Conservation (phyloP, 371 early-diverging fungal genomes). For the Syncephalastrum racemosum region DNA sequence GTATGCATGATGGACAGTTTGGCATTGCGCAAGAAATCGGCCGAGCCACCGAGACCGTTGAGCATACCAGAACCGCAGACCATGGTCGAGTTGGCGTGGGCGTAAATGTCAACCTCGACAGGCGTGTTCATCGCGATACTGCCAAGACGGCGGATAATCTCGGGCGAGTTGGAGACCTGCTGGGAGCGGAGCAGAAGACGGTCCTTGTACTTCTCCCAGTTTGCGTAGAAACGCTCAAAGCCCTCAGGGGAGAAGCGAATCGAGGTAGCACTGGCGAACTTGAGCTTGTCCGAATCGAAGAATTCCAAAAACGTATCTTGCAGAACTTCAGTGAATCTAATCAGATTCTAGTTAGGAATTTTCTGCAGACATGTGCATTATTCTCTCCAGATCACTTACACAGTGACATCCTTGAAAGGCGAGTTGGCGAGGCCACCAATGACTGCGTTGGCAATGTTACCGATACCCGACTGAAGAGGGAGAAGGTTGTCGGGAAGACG, state of each 20-base stretch:
- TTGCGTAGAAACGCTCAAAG: slow-evolving; percentile 49
- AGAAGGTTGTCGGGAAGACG: slow-evolving; percentile 48
- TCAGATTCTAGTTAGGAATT: neutral
- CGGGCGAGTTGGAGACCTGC: slow-evolving; percentile 56
- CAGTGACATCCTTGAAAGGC: slow-evolving; percentile 49
- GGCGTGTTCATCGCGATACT: slow-evolving; percentile 60
- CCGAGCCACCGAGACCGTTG: slow-evolving; percentile 56
- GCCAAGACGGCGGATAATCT: slow-evolving; percentile 55
- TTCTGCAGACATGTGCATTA: neutral
- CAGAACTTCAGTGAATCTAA: slow-evolving; percentile 50
- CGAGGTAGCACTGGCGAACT: slow-evolving; percentile 56
- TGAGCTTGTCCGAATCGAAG: slow-evolving; percentile 52
- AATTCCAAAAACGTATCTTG: slow-evolving; percentile 57
- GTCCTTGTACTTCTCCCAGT: slow-evolving; percentile 51
- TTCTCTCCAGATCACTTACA: slow-evolving; percentile 29
- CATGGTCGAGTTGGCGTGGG: slow-evolving; percentile 54
- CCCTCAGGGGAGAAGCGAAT: slow-evolving; percentile 57
- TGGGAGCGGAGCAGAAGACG: slow-evolving; percentile 51
- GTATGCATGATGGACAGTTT: slow-evolving; percentile 56
- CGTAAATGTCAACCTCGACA: slow-evolving; percentile 58
- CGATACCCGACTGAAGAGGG: slow-evolving; percentile 56
- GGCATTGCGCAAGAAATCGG: slow-evolving; percentile 51
- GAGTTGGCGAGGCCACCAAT: slow-evolving; percentile 54
- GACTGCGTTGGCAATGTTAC: slow-evolving; percentile 58
- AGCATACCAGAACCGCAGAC: slow-evolving; percentile 56